These are phyloP conservation scores for Hymenoscyphus infarciens DNA, from an alignment of 2,329 filamentous ascomycete species.

Conservation along the genomic window DNA sequence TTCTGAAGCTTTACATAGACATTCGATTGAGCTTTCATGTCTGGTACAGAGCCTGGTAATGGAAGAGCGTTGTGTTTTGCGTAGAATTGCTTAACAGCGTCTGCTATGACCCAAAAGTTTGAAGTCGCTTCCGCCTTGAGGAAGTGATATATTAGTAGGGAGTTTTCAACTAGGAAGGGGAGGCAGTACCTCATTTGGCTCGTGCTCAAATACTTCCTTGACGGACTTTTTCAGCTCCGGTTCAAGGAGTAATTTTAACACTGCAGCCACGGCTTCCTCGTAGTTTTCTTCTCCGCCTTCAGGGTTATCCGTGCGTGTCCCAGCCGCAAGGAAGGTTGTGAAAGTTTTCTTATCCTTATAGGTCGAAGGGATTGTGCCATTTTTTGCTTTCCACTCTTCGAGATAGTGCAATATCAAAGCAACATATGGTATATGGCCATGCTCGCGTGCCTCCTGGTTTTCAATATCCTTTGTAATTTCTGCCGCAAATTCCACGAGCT, in stretches of 20 bases:
- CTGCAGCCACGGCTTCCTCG: conserved; percentile 83
- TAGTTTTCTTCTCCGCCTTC: conserved; percentile 97
- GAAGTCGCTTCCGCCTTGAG: conserved; percentile 47
- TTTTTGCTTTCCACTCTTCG: conserved; percentile 73
- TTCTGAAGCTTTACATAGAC: conserved; percentile 90
- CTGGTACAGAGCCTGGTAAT: conserved; percentile 80
- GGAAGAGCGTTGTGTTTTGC: conserved; percentile 70
- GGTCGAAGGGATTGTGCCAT: conserved; percentile 63
- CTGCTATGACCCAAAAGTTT: conserved; percentile 85
- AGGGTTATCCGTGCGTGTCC: conserved; percentile 66
- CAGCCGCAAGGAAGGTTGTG: conserved; percentile 62
- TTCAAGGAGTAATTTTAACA: conserved; percentile 78
- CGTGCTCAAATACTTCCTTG: conserved; percentile 73
- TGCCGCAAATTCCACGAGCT: conserved; percentile 64
- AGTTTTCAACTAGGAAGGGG: neutral
- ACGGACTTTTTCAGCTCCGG: conserved; percentile 66
- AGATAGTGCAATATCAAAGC: conserved; percentile 80
- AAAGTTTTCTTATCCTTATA: conserved; percentile 89
- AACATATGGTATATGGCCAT: conserved; percentile 88
- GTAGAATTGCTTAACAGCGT: conserved; percentile 76
- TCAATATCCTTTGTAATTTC: conserved; percentile 68
- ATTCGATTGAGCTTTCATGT: conserved; percentile 94
- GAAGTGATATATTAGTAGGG: conserved; percentile 5
- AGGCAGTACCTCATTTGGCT: conserved; percentile 43
- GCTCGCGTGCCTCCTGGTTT: conserved; percentile 69